phyloP scores from a whole-genome alignment of 805 yeast species.

The Jamesozyma gamospora region DNA sequence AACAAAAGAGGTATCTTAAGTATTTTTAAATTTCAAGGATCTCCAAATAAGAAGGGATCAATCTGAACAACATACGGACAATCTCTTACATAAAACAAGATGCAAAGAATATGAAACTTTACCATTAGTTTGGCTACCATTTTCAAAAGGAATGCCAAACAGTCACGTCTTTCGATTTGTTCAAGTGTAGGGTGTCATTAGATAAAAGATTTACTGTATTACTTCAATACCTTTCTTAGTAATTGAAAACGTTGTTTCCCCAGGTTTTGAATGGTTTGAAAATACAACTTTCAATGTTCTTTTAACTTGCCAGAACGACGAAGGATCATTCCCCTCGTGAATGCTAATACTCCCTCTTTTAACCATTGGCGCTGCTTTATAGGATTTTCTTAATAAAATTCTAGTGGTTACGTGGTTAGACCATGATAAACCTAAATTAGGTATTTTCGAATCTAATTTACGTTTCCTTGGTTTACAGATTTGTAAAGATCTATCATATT shows the following conservation, averaged over 20 bases:
- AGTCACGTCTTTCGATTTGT: too few relatives aligned
- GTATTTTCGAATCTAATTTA: slow-evolving; percentile 31
- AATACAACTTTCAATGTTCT: slow-evolving; percentile 34
- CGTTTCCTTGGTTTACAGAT: slow-evolving; percentile 17
- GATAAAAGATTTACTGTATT: not conserved
- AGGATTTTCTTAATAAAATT: slow-evolving; percentile 36
- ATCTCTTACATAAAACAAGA: too few relatives aligned
- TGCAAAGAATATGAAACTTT: too few relatives aligned
- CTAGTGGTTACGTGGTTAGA: slow-evolving; percentile 42
- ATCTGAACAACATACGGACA: too few relatives aligned
- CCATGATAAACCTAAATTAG: slow-evolving; percentile 51
- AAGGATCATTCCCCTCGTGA: slow-evolving; percentile 27
- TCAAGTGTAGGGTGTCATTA: too few relatives aligned
- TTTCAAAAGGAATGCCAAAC: too few relatives aligned
- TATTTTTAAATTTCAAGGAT: too few relatives aligned
- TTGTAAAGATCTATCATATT: not conserved
- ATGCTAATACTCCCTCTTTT: slow-evolving; percentile 23
- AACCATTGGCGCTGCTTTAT: slow-evolving; percentile 31
- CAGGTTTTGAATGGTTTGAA: slow-evolving; percentile 28
- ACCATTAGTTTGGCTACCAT: too few relatives aligned
- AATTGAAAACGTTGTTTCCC: slow-evolving; percentile 17
- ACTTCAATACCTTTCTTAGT: slow-evolving; percentile 21
- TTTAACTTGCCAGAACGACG: slow-evolving; percentile 24
- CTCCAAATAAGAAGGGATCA: too few relatives aligned
- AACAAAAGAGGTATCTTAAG: too few relatives aligned